Evolutionary conservation across 2,329 filamentous ascomycete genomes (phyloP).

Genomic region (Fusarium metavorans): DNA sequence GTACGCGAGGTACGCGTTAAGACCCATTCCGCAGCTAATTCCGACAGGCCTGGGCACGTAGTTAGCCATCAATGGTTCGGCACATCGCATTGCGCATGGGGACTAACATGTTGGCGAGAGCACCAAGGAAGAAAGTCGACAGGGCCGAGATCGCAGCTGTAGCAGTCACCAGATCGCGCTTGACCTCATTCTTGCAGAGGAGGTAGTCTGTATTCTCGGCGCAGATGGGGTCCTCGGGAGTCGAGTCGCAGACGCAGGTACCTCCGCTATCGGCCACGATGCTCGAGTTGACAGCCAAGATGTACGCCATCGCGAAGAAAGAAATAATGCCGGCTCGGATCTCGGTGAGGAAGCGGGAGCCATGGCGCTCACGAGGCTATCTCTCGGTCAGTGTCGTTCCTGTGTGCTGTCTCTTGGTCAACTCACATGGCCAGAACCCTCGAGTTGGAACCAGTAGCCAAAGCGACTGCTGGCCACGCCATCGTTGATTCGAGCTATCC

Average conservation of each 20-base stretch:
- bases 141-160: conserved; percentile 86
- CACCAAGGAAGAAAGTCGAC: conserved; percentile 84
- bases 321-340: conserved; percentile 85
- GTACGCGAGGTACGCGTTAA: conserved; percentile 77
- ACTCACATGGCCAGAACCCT: conserved; percentile 85
- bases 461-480: conserved; percentile 73
- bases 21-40: conserved; percentile 62
- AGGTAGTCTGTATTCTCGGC: conserved; percentile 67
- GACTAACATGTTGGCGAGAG: conserved; percentile 79
- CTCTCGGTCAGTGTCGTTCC: neutral
- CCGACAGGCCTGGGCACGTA: conserved; percentile 48
- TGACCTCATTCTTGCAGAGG: conserved; percentile 73
- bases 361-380: conserved; percentile 76
- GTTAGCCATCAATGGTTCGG: neutral
- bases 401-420: neutral
- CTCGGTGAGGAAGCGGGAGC: conserved; percentile 84
- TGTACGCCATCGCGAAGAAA: conserved; percentile 75
- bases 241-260: conserved; percentile 78
- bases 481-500: conserved; percentile 63
- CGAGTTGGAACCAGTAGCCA: conserved; percentile 82
- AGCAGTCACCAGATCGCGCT: conserved; percentile 84
- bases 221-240: conserved; percentile 62
- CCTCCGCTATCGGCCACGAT: conserved; percentile 75
- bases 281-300: conserved; percentile 65
- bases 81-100: neutral